A percentile compares a stretch with the other conserved stretches of the same genome.
phyloP scores from a whole-genome alignment of 495 filamentous ascomycete species.

The Darksidea phi region DNA sequence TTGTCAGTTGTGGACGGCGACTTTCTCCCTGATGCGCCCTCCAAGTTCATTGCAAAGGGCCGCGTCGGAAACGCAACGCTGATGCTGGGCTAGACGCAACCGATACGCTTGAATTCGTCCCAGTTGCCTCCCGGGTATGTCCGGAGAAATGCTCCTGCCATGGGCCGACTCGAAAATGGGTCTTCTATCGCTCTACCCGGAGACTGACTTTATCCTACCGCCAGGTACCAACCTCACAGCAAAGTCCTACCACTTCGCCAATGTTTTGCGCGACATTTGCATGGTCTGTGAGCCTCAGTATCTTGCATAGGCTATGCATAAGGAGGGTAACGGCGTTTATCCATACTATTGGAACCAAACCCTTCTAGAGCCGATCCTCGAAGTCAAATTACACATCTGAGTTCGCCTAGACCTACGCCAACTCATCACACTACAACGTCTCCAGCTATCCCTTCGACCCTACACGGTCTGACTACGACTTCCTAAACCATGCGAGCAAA shows the following conservation, averaged over 20 bases:
- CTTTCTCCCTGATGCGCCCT: constrained; percentile 24
- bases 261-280: constrained; percentile 16
- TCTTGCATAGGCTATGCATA: constrained; percentile 18
- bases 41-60: constrained; percentile 12
- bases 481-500: background rate
- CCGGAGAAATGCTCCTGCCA: background rate
- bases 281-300: constrained; percentile 20
- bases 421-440: constrained; percentile 13
- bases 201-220: constrained; percentile 9
- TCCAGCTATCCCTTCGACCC: constrained; percentile 7
- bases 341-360: constrained; percentile 25
- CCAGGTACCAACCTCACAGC: constrained; percentile 14
- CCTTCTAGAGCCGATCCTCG: constrained; percentile 18
- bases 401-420: constrained; percentile 22
- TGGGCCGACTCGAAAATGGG: too few species aligned
- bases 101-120: constrained; percentile 13
- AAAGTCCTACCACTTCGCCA: constrained; percentile 19
- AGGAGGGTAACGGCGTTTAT: constrained; percentile 3
- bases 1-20: constrained; percentile 20
- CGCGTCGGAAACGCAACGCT: constrained; percentile 11
- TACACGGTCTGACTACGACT: constrained; percentile 1
- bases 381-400: constrained; percentile 12
- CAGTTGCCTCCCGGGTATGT: constrained; percentile 2
- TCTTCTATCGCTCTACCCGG: constrained; percentile 18
- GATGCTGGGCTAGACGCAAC: constrained; percentile 15